A percentile compares a stretch with the other conserved stretches of the same genome.
Conservation (phyloP, 495 filamentous ascomycete genomes). For the Patellaria atrata region DNA sequence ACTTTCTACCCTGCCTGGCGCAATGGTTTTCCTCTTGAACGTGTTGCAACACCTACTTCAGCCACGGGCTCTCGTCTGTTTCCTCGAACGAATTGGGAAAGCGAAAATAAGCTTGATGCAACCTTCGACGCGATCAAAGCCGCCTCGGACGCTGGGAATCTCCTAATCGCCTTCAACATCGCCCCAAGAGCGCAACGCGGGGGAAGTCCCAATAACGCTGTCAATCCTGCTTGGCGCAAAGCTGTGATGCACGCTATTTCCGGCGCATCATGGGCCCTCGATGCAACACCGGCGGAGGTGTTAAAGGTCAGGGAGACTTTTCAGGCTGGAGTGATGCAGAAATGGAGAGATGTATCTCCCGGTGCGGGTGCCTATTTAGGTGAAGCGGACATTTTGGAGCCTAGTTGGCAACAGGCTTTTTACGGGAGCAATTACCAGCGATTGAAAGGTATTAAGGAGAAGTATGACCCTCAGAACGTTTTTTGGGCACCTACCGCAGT, state of each 20-base stretch:
- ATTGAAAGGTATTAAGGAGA: slow-evolving; percentile 7
- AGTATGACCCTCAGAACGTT: slow-evolving; percentile 12
- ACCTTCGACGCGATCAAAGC: slow-evolving; percentile 7
- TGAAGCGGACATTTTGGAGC: slow-evolving; percentile 15
- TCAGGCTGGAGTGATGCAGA: slow-evolving; percentile 12
- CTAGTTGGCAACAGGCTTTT: slow-evolving; percentile 13
- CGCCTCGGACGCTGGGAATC: slow-evolving; percentile 11
- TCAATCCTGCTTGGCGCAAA: slow-evolving; percentile 18
- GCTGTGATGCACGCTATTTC: slow-evolving; percentile 13
- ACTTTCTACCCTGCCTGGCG: slow-evolving; percentile 13
- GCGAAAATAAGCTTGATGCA: slow-evolving; percentile 9
- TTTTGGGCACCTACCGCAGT: slow-evolving; percentile 14
- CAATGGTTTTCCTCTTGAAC: slow-evolving; percentile 8
- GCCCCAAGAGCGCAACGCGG: slow-evolving; percentile 13
- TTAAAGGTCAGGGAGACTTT: slow-evolving; percentile 9
- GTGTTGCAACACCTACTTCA: slow-evolving; percentile 9
- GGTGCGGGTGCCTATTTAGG: slow-evolving; percentile 20
- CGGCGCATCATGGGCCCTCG: slow-evolving; percentile 13
- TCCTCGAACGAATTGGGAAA: slow-evolving; percentile 13
- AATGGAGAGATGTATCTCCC: slow-evolving; percentile 12
- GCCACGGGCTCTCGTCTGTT: slow-evolving; percentile 14
- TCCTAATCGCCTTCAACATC: slow-evolving; percentile 16
- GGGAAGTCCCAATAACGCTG: slow-evolving; percentile 11
- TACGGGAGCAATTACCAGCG: slow-evolving; percentile 14
- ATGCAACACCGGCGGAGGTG: slow-evolving; percentile 8